Evolutionary conservation across 164 flowering plant species (phyloP).

Genomic region (Echeveria elegans): DNA sequence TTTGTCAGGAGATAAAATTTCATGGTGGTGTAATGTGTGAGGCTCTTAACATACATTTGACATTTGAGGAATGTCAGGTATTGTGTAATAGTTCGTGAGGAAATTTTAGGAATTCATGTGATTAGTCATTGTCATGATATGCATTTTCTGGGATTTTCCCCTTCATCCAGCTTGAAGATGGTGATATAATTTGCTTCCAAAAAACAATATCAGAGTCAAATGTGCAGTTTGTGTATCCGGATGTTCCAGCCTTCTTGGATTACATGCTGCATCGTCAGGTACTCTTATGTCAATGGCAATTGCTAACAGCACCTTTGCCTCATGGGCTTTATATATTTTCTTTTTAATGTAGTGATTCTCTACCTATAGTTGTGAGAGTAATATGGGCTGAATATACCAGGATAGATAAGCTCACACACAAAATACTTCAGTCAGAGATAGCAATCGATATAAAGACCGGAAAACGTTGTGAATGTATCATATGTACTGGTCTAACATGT

Average conservation of each 20-base stretch:
- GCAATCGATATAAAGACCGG: not conserved
- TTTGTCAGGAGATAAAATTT: constrained; percentile 70
- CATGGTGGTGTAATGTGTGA: constrained; percentile 72
- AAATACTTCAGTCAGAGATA: not conserved
- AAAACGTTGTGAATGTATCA: not conserved
- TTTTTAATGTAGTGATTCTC: not conserved
- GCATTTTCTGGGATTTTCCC: not conserved
- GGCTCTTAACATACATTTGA: constrained; percentile 39
- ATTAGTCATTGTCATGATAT: not conserved
- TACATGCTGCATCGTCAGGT: constrained; percentile 79
- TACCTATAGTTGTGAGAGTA: not conserved
- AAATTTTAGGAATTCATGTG: not conserved
- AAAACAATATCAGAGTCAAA: constrained; percentile 30
- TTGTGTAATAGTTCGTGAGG: not conserved
- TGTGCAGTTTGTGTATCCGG: constrained; percentile 45
- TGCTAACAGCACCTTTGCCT: not conserved
- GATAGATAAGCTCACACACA: not conserved
- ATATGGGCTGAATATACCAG: not conserved
- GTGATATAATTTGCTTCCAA: constrained; percentile 70
- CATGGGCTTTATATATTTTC: not conserved
- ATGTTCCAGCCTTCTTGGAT: constrained; percentile 68
- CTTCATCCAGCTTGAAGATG: constrained; percentile 66
- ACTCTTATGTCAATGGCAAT: constrained; percentile 1
- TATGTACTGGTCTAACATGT: not conserved
- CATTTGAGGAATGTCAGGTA: constrained; percentile 63